Evolutionary conservation across 345 rosid genomes (phyloP), one percentile per base, ranked within the genome.

Genomic region (Kernera saxatilis): DNA sequence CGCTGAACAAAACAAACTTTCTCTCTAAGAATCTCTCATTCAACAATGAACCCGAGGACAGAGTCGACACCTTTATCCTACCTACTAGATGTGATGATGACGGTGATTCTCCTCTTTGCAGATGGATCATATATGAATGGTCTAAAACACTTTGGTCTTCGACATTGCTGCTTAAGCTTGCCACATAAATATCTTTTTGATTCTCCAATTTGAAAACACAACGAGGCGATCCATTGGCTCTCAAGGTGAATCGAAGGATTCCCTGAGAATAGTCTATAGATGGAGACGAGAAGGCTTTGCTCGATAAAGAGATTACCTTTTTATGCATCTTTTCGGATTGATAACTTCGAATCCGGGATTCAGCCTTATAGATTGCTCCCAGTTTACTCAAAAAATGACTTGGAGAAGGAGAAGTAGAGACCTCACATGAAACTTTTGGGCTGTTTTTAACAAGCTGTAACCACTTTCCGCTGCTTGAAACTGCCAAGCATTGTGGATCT

Each of bases 181-280:
- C 91, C 44, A 82, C 76, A 67, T 83, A 88, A 27, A 83, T 68
- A 71, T 86, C 83, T 62, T 65, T 82, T 64, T 79, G 81, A 39
- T 82, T 79, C 70, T 87, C 89, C 15, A 86, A 13, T 5, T 88
- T 83, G 77, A 85, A 87, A 64, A 85, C 86, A 74, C 87, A 90
- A 76, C 77, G 82, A 0, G 88, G 92, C 46, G 23, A 68, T 64
- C 77, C 85, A 71, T 66, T 57, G 44, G 71, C 81, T 71, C 78
- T 81, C 84, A 82, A 86, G 2, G 78, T 77, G 84, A 87, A 82
- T n/a, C 82, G 90, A 26, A 93, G 87, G 78, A 79, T 82, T 73
- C 97, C 92, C 43, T 78, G 85, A 73, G 82, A 85, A 72, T 71
- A 46, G 29, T 78, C 15, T 32, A 61, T 62, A 40, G 82, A 65